Evolutionary conservation across 1,284 basidiomycete genomes (phyloP).

Genomic region (Dichomitus squalens): DNA sequence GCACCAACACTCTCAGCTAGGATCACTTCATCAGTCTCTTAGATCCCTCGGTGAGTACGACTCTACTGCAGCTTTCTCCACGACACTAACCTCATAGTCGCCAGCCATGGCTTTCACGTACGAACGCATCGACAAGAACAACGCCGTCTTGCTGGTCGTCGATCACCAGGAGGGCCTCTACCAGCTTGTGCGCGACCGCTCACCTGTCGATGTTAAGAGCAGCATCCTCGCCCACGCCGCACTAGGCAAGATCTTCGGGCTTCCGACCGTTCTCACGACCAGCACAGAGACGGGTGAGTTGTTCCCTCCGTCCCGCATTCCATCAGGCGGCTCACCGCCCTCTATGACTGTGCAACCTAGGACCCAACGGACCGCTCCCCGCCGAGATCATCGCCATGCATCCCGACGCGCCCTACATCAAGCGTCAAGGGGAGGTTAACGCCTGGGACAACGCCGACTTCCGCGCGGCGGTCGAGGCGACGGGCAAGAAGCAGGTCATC

Average conservation of each 20-base stretch:
- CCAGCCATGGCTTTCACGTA: conserved; percentile 29
- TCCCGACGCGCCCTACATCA: conserved; percentile 45
- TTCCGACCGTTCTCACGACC: conserved; percentile 48
- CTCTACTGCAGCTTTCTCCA: background rate
- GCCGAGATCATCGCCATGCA: conserved; percentile 46
- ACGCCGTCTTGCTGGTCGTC: conserved; percentile 45
- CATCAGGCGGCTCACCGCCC: too few species aligned
- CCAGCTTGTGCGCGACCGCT: conserved; percentile 43
- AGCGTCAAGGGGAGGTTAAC: conserved; percentile 49
- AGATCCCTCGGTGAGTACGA: background rate
- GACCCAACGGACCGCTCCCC: conserved; percentile 49
- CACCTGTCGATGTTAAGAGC: conserved; percentile 41
- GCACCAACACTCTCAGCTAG: background rate
- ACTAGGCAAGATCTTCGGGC: conserved; percentile 44
- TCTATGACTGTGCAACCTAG: too few species aligned
- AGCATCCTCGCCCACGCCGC: conserved; percentile 49
- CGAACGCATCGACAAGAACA: conserved; percentile 46
- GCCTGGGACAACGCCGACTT: conserved; percentile 54
- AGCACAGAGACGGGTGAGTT: conserved; percentile 43
- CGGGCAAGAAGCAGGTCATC: conserved; percentile 50
- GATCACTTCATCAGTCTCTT: background rate
- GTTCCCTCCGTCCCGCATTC: background rate
- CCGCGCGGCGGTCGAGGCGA: conserved; percentile 46
- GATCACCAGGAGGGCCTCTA: conserved; percentile 51
- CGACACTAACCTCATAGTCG: background rate